A percentile compares a stretch with the other conserved stretches of the same genome.
These are phyloP conservation scores for Pleomassaria siparia DNA, from an alignment of 2,329 filamentous ascomycete genomes.

Conservation along the genomic window DNA sequence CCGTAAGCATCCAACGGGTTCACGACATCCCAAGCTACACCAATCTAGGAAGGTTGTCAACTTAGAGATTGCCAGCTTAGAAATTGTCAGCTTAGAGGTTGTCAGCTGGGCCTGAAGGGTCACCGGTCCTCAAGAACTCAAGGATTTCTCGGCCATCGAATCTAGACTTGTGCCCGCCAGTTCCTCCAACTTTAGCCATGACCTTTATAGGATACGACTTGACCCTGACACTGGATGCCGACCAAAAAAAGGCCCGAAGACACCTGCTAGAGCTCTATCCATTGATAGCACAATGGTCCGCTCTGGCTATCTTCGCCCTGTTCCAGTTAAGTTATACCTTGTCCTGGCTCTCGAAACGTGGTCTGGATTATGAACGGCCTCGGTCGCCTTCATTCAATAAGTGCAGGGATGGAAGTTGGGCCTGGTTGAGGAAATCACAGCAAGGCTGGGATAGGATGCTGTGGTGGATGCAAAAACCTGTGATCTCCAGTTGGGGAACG, in stretches of 20 bases:
- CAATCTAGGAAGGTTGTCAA: constrained; percentile 1
- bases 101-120: too few relatives aligned
- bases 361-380: constrained; percentile 37
- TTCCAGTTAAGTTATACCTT: constrained; percentile 45
- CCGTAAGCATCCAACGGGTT: not conserved
- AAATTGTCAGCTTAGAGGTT: too few relatives aligned
- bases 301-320: constrained; percentile 48
- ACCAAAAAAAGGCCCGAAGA: constrained; percentile 54
- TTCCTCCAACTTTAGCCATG: not conserved
- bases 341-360: constrained; percentile 32
- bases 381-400: constrained; percentile 47
- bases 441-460: constrained; percentile 27
- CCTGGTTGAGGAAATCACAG: constrained; percentile 27
- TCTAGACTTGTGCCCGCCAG: not conserved
- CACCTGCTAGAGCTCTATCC: constrained; percentile 58
- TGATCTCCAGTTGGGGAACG: constrained; percentile 51
- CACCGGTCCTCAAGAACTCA: too few relatives aligned
- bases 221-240: constrained; percentile 50
- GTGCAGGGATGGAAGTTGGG: constrained; percentile 19
- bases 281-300: constrained; percentile 57
- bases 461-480: constrained; percentile 52
- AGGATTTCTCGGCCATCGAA: not conserved
- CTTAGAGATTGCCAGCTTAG: not conserved
- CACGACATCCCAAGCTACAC: not conserved
- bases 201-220: constrained; percentile 56